Evolutionary conservation across 257 asterid genomes (phyloP).

Genomic region (Solanum etuberosum): DNA sequence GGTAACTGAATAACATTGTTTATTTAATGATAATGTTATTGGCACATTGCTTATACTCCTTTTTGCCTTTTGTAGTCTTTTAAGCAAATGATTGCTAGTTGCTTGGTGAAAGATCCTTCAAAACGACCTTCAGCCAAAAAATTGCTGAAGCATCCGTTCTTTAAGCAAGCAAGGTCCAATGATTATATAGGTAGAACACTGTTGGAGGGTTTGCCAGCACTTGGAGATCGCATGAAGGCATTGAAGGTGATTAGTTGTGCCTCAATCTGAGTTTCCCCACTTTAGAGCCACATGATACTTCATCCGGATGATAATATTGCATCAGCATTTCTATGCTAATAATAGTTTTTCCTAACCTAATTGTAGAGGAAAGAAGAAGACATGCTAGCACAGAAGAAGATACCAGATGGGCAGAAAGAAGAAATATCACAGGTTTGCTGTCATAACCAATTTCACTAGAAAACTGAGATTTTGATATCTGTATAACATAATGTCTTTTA

Average conservation of each 20-base stretch:
- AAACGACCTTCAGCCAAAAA: slow-evolving; percentile 89
- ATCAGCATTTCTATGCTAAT: slow-evolving; percentile 19
- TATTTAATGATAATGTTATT: not conserved
- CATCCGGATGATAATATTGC: slow-evolving; percentile 1
- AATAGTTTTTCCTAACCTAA: slow-evolving; percentile 5
- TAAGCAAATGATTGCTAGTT: slow-evolving; percentile 94
- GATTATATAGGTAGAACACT: slow-evolving; percentile 67
- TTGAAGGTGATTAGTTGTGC: slow-evolving; percentile 50
- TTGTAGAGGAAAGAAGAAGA: slow-evolving; percentile 80
- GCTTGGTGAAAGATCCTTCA: slow-evolving; percentile 95
- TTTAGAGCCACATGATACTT: not conserved
- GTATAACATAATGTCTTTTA: not conserved
- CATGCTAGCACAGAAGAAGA: slow-evolving; percentile 95
- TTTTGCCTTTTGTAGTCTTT: slow-evolving; percentile 43
- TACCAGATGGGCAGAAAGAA: slow-evolving; percentile 88
- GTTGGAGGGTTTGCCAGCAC: slow-evolving; percentile 83
- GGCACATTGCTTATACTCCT: not conserved
- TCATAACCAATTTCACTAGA: not conserved
- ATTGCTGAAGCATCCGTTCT: slow-evolving; percentile 79
- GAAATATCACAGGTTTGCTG: slow-evolving; percentile 83
- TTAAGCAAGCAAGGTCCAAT: slow-evolving; percentile 90
- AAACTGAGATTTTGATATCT: not conserved
- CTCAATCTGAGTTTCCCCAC: not conserved
- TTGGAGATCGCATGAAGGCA: slow-evolving; percentile 77
- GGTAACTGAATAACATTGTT: slow-evolving; percentile 26